These are phyloP conservation scores for Fusarium sacchari DNA, from an alignment of 2,329 filamentous ascomycete species.

Conservation along the genomic window DNA sequence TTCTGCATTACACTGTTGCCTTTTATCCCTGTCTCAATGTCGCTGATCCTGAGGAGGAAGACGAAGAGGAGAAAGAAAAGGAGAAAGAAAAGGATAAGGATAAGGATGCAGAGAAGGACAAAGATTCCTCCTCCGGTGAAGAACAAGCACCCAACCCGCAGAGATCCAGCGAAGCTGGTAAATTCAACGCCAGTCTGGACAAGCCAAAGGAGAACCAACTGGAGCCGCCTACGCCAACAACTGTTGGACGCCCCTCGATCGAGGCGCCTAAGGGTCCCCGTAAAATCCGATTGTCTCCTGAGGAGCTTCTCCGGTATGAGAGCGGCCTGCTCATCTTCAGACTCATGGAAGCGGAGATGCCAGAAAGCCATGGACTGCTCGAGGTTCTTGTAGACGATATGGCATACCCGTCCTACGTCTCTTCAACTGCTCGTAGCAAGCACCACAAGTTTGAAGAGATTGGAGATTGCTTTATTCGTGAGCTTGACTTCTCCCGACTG, in stretches of 20 bases:
- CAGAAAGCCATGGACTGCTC: constrained; percentile 78
- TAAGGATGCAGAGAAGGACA: constrained; percentile 27
- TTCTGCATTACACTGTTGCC: constrained; percentile 81
- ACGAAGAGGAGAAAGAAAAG: constrained; percentile 71
- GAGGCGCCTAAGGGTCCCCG: constrained; percentile 68
- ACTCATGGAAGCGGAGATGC: constrained; percentile 87
- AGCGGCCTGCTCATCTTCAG: constrained; percentile 95
- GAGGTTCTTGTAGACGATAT: constrained; percentile 96
- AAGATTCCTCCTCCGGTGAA: constrained; percentile 29
- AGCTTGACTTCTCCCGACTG: constrained; percentile 95
- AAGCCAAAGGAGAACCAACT: constrained; percentile 39
- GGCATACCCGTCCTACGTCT: constrained; percentile 88
- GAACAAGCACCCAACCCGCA: constrained; percentile 16
- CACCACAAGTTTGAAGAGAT: constrained; percentile 86
- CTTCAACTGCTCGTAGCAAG: constrained; percentile 76
- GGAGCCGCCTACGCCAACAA: constrained; percentile 48
- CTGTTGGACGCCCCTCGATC: constrained; percentile 56
- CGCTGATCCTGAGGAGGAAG: constrained; percentile 88
- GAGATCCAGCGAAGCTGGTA: constrained; percentile 52
- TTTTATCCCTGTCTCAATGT: constrained; percentile 93
- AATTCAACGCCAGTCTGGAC: constrained; percentile 54
- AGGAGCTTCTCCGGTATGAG: constrained; percentile 87
- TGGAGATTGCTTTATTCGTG: constrained; percentile 94
- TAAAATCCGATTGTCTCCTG: constrained; percentile 80
- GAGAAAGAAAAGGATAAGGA: constrained; percentile 44